Conservation (phyloP, 805 yeast species). For the Wickerhamomyces tratensis region DNA sequence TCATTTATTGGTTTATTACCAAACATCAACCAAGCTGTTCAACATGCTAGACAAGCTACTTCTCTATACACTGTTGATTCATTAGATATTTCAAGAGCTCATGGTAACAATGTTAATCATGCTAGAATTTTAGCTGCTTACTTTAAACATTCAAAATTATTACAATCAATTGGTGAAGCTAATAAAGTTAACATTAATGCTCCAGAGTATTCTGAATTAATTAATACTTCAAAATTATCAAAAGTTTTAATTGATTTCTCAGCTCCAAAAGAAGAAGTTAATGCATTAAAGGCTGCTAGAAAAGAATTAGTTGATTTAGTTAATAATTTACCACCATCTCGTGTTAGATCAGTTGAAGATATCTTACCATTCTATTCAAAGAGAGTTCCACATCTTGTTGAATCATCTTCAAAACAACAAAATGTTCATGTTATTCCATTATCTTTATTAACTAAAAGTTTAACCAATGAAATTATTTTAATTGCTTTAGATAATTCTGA, state of each 20-base stretch:
- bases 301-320: slow-evolving; percentile 65
- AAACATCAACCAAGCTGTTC: slow-evolving; percentile 52
- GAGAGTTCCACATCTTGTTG: slow-evolving; percentile 33
- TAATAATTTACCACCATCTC: slow-evolving; percentile 61
- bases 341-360: slow-evolving; percentile 48
- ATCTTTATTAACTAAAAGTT: slow-evolving; percentile 35
- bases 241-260: slow-evolving; percentile 55
- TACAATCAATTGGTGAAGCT: slow-evolving; percentile 30
- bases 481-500: slow-evolving; percentile 35
- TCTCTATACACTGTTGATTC: slow-evolving; percentile 50
- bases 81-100: slow-evolving; percentile 83
- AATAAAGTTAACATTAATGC: slow-evolving; percentile 35
- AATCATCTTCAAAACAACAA: slow-evolving; percentile 30
- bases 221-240: slow-evolving; percentile 23
- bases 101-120: slow-evolving; percentile 68
- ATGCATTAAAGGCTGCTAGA: slow-evolving; percentile 53
- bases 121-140: slow-evolving; percentile 67
- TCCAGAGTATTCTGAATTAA: slow-evolving; percentile 36
- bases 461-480: slow-evolving; percentile 38
- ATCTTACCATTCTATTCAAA: slow-evolving; percentile 52
- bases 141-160: slow-evolving; percentile 42
- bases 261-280: slow-evolving; percentile 36
- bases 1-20: slow-evolving; percentile 55
- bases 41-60: slow-evolving; percentile 49
- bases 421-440: slow-evolving; percentile 52